Base-by-base conservation (phyloP, 2,329 filamentous ascomycete genomes). In the Aspergillus neoniger region DNA sequence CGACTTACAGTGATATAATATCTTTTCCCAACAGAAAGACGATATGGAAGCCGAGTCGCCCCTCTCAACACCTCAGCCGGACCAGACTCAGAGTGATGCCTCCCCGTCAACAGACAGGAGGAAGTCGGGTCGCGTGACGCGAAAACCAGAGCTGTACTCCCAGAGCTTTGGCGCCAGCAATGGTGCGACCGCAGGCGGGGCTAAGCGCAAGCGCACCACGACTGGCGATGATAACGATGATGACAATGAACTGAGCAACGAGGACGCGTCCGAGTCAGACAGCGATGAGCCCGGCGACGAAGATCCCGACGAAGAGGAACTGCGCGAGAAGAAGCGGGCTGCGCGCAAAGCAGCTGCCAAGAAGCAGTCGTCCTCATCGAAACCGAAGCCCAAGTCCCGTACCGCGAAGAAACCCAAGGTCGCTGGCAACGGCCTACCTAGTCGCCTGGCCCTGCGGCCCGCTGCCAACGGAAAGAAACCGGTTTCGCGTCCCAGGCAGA, bases 381-480 rank as follows among this genome's bases (percentile, higher is more conserved):
- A 81, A 68, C 69, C 74, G 43, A 76, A 69, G 65, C 21, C 69
- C n/a, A 55, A 47, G 53, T 47, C 53, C 28, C 74, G 69, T 28
- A 78, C 80, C 17, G 72, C 80, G 25, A 86, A 85, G 74, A 85
- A 86, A 72, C 76, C 82, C 41, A 87, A 83, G 72, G 83, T 82
- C 28, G 81, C 82, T 65, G 80, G 81, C 54, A 80, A 82, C 61
- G 79, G 74, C 17, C 63, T 75, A 32, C 72, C 73, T 48, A 77
- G 72, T 48, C 81, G 79, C 62, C 75, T 88, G 53, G 84, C 86
- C 12, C 81, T 87, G 51, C 80, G 86, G 23, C 82, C 83, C 6
- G 79, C 80, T 38, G 74, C 77, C 47, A 81, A 79, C 66, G 74
- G 74, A 44, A 77, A 77, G 65, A 73, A 74, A 36, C 80, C 79